Conservation (phyloP, 176 grass and related monocot genomes). For the Chrysopogon serrulatus region DNA sequence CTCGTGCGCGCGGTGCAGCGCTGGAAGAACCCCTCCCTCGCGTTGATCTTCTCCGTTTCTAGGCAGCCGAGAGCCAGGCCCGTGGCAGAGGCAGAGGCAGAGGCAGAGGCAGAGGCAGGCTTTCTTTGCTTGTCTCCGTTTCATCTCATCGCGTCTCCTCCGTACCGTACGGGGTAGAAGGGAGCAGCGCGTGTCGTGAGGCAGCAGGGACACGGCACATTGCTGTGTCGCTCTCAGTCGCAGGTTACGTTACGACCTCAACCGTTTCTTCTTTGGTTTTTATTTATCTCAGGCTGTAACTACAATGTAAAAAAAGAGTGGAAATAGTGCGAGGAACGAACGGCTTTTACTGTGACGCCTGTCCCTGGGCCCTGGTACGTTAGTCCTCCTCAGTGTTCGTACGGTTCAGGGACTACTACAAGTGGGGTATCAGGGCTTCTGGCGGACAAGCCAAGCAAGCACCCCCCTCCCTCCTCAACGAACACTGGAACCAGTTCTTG, state of each 20-base stretch:
- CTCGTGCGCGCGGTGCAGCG: no score
- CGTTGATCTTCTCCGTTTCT: not conserved
- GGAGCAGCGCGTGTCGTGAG: not conserved
- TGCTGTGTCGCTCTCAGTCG: constrained; percentile 1
- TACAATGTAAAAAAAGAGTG: no score
- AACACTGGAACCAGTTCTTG: constrained; percentile 20
- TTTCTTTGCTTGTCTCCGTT: no score
- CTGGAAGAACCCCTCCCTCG: no score
- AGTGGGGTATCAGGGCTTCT: not conserved
- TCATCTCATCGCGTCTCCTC: not conserved
- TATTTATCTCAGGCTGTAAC: not conserved
- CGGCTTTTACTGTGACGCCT: constrained; percentile 22
- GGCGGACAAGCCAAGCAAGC: not conserved
- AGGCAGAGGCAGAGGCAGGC: no score
- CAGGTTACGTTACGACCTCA: not conserved
- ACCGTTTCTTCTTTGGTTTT: not conserved
- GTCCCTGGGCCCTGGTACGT: not conserved
- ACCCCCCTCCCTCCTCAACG: not conserved
- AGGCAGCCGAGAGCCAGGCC: no score
- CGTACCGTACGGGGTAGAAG: not conserved
- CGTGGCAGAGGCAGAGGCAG: no score
- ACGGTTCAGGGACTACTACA: not conserved
- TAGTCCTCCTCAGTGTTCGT: constrained; percentile 4
- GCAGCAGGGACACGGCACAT: not conserved
- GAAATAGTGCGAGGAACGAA: not conserved